phyloP scores from a whole-genome alignment of 2,329 filamentous ascomycete species.

The Uncinocarpus reesii region DNA sequence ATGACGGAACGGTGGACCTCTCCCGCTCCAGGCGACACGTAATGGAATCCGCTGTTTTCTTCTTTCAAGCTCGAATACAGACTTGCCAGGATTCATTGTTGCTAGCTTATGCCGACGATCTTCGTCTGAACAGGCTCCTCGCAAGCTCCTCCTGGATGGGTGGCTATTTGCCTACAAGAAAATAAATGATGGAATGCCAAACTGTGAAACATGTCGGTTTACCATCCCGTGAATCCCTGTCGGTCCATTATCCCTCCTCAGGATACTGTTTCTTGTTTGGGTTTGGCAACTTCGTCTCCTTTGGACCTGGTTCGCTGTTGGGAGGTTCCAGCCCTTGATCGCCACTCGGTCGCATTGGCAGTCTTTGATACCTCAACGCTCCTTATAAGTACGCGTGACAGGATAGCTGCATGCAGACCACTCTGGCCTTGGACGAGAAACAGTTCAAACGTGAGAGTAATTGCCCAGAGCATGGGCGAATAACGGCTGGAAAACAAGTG shows the following conservation, averaged over 20 bases:
- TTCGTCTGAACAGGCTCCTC: too few species aligned
- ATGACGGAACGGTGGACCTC: conserved; percentile 2
- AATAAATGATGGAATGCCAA: not conserved
- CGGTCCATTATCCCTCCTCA: not conserved
- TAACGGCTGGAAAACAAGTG: not conserved
- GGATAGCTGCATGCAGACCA: not conserved
- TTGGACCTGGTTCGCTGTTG: not conserved
- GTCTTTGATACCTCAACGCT: not conserved
- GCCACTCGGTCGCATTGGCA: not conserved
- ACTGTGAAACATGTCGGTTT: not conserved
- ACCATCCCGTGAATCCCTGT: not conserved
- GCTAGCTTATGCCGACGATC: not conserved
- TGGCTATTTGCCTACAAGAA: not conserved
- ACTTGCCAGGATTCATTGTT: not conserved
- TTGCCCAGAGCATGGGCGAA: not conserved
- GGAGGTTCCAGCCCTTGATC: conserved; percentile 15
- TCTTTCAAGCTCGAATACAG: not conserved
- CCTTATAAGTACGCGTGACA: conserved; percentile 4
- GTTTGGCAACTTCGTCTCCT: conserved; percentile 3
- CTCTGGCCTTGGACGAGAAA: not conserved
- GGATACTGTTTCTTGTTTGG: conserved; percentile 9
- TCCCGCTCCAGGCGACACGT: conserved; percentile 3
- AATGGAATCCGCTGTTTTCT: not conserved
- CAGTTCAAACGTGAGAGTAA: not conserved
- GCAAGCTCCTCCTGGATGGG: not conserved